Base-by-base conservation (phyloP, 169 alveolate genomes). In the Plasmodium malariae region DNA sequence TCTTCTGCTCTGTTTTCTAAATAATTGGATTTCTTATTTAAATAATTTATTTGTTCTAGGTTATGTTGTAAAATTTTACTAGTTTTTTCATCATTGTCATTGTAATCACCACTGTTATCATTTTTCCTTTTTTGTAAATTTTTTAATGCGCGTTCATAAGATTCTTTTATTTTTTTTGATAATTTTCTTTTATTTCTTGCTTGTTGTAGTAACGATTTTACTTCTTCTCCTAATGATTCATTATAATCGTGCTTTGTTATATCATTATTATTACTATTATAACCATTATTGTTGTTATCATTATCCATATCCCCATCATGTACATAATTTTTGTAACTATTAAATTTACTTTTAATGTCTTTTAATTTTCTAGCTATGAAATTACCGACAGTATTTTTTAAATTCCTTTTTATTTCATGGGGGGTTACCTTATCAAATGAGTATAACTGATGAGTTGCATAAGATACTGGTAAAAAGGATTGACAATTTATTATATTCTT, bases 81-180 rank as follows among this genome's bases (percentile, higher is more conserved):
- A 9, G 62, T 49, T 36, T 45, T 78, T 32, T 51, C 89, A 45
- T 78, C 89, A 37, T 78, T 69, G 9, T 48, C 45, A 12, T 60
- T 30, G 11, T 30, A 9, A 14, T 30, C 9, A 40, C 57, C 19
- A 2, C 21, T 43, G 12, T n/a, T 59, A 49, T 7, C 55, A 19
- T 78, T 67, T 24, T 26, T 65, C 24, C 24, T 63, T 34, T 54
- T 36, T 78, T 78, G 45, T 78, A 78, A 63, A 36, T 62, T 63
- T 37, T 49, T 78, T 54, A 63, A 67, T 30, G 89, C 89, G 19
- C 89, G 76, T 43, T 78, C 78, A 78, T 78, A 69, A 21, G 89
- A 78, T 21, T 32, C 51, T 48, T 57, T 78, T 78, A 78, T 78
- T 57, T 69, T 51, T 78, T 78, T 78, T 28, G 89, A 63, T 19